Evolutionary conservation across 2,329 filamentous ascomycete genomes (phyloP).

Genomic region (Thelonectria discophora): DNA sequence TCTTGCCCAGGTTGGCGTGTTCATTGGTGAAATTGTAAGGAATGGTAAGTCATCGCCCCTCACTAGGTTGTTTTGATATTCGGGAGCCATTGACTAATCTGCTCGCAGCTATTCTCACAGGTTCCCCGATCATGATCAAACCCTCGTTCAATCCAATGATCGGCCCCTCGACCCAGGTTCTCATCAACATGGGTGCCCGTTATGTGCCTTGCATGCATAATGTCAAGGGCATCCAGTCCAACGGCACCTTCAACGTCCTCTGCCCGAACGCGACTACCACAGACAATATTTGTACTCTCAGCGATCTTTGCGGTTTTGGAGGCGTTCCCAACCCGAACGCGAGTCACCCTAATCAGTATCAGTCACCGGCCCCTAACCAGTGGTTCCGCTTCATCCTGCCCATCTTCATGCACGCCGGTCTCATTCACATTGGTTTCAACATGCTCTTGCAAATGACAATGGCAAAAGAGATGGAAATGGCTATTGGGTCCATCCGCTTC

Average conservation of each 20-base stretch:
- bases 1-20: constrained; percentile 80
- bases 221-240: constrained; percentile 69
- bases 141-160: constrained; percentile 97
- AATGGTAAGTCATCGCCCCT: constrained; percentile 68
- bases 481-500: constrained; percentile 89
- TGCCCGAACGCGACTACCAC: constrained; percentile 82
- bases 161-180: constrained; percentile 85
- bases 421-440: constrained; percentile 97
- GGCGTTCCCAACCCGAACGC: constrained; percentile 70
- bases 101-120: constrained; percentile 74
- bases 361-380: constrained; percentile 78
- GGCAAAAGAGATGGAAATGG: constrained; percentile 89
- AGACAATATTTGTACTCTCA: constrained; percentile 73
- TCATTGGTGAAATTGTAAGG: constrained; percentile 86
- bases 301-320: constrained; percentile 83
- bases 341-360: constrained; percentile 53
- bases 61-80: not conserved
- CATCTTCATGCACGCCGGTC: constrained; percentile 93
- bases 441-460: constrained; percentile 90
- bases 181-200: constrained; percentile 96
- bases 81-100: constrained; percentile 20
- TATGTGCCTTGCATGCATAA: constrained; percentile 97
- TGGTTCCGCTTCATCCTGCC: constrained; percentile 97
- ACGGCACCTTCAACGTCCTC: constrained; percentile 67
- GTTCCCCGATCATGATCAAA: constrained; percentile 78